Evolutionary conservation across 768 basidiomycete genomes (phyloP).

Genomic region (Mycena crocata): DNA sequence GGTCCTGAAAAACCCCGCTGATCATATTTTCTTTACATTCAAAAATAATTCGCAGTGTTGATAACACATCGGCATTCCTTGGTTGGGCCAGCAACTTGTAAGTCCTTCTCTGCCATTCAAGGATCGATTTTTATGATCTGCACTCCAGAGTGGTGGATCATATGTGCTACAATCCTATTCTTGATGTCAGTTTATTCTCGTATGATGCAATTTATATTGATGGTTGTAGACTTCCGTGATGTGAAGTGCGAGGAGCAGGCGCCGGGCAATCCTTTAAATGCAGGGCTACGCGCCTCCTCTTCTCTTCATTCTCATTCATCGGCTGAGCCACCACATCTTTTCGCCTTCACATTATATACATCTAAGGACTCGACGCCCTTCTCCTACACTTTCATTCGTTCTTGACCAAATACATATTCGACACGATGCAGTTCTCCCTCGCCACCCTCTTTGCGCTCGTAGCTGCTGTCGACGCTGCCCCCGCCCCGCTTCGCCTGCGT

Average conservation of each 20-base stretch:
- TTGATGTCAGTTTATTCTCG: neutral
- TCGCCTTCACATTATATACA: neutral
- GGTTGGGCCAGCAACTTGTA: no score
- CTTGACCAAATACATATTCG: neutral
- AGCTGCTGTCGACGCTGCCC: neutral
- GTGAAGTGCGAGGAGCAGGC: neutral
- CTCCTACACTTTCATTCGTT: conserved; percentile 6
- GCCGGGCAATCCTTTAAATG: neutral
- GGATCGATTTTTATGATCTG: no score
- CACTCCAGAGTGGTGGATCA: no score
- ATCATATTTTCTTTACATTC: no score
- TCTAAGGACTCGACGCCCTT: conserved; percentile 14
- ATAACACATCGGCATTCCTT: no score
- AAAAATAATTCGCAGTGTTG: no score
- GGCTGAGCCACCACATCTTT: conserved; percentile 13
- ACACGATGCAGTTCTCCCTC: conserved; percentile 20
- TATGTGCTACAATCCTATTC: no score
- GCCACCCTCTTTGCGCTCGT: neutral
- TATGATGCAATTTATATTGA: neutral
- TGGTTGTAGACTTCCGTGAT: conserved; percentile 1
- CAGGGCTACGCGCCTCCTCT: neutral
- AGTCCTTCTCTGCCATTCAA: no score
- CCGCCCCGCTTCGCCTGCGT: neutral
- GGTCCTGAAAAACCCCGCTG: no score
- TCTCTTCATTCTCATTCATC: conserved; percentile 5